Conservation (phyloP, 768 basidiomycete species). For the Leccinum incarnatum region DNA sequence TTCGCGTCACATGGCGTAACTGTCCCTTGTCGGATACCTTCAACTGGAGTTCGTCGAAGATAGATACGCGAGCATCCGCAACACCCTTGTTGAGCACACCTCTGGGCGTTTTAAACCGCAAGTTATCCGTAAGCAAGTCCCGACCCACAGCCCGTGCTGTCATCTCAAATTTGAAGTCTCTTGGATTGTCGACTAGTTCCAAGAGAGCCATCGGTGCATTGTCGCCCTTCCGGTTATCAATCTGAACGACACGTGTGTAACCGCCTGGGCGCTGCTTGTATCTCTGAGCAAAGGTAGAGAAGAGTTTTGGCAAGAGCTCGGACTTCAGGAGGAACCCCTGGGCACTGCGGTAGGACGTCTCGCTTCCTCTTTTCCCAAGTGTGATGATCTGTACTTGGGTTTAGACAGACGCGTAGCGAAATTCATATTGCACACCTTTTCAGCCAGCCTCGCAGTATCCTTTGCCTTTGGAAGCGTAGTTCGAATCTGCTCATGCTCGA, state of each 20-base stretch:
- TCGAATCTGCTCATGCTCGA: slow-evolving; percentile 94
- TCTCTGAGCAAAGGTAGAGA: slow-evolving; percentile 72
- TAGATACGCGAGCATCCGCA: slow-evolving; percentile 40
- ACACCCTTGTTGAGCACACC: slow-evolving; percentile 53
- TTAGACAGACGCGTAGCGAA: slow-evolving; percentile 1
- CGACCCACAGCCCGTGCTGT: slow-evolving; percentile 85
- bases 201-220: slow-evolving; percentile 91
- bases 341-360: slow-evolving; percentile 67
- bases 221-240: slow-evolving; percentile 87
- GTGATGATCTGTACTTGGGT: slow-evolving; percentile 69
- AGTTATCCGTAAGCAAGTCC: slow-evolving; percentile 64
- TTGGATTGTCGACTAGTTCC: slow-evolving; percentile 92
- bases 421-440: slow-evolving; percentile 58
- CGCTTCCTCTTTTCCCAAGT: slow-evolving; percentile 81
- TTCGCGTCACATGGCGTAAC: slow-evolving; percentile 64
- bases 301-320: slow-evolving; percentile 75
- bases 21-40: slow-evolving; percentile 37
- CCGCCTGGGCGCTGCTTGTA: slow-evolving; percentile 85
- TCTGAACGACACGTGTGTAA: slow-evolving; percentile 92
- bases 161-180: slow-evolving; percentile 85
- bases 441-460: slow-evolving; percentile 86
- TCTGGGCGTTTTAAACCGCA: slow-evolving; percentile 44
- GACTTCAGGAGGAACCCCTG: slow-evolving; percentile 77
- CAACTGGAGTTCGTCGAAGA: slow-evolving; percentile 48
- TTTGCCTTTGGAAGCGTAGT: slow-evolving; percentile 95